A percentile compares a stretch with the other conserved stretches of the same genome.
Evolutionary conservation across 2,329 filamentous ascomycete species (phyloP).

Genomic region (Botrytis byssoidea): DNA sequence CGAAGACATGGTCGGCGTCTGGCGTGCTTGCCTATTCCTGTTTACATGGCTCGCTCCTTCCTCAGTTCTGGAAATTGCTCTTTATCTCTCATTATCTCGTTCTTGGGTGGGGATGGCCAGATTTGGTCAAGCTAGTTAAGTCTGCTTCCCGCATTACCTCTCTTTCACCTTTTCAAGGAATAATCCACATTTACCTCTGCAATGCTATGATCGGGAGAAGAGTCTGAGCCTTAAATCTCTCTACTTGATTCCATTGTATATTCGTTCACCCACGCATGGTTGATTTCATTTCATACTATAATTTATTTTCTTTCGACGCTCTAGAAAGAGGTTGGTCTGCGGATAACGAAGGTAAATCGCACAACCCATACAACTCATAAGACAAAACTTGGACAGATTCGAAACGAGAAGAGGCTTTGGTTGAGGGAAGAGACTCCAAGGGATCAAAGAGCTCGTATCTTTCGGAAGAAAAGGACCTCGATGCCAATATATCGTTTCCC

Average conservation of each 20-base stretch:
- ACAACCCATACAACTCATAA: not conserved
- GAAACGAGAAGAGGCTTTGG: not conserved
- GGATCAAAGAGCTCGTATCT: not conserved
- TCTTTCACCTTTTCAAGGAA: not conserved
- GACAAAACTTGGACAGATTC: not conserved
- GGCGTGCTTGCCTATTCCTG: not conserved
- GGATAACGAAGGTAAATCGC: not conserved
- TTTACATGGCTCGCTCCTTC: slow-evolving; percentile 3
- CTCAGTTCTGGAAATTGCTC: not conserved
- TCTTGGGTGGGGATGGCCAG: not conserved
- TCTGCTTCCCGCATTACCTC: too few species aligned
- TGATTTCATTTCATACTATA: not conserved
- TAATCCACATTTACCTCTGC: not conserved
- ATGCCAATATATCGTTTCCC: not conserved
- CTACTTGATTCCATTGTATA: not conserved
- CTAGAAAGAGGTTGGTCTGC: not conserved
- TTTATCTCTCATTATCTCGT: not conserved
- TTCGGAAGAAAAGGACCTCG: not conserved
- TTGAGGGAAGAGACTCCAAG: not conserved
- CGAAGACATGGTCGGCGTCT: not conserved
- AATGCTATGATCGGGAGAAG: not conserved
- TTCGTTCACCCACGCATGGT: not conserved
- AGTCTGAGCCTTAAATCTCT: not conserved
- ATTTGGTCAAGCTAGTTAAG: not conserved
- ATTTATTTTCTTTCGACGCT: not conserved